phyloP scores from a whole-genome alignment of 1,284 basidiomycete species.

The Ceratobasidium sp. region DNA sequence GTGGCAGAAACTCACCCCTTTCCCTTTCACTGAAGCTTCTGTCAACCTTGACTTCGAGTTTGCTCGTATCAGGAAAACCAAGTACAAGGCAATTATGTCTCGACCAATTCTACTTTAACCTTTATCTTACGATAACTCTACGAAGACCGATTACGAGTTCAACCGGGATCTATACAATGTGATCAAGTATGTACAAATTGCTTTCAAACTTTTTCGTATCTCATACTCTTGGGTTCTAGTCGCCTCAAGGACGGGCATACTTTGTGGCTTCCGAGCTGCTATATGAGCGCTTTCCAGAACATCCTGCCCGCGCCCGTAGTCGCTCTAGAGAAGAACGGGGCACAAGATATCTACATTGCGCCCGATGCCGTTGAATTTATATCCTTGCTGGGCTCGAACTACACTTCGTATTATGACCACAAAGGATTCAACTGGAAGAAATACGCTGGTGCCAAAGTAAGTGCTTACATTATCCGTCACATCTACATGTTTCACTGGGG shows the following conservation, averaged over 20 bases:
- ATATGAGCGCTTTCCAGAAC: slow-evolving; percentile 58
- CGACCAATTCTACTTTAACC: not conserved
- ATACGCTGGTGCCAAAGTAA: slow-evolving; percentile 45
- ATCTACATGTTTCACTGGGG: not conserved
- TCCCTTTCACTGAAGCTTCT: slow-evolving; percentile 73
- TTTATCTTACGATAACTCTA: slow-evolving; percentile 15
- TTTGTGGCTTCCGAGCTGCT: slow-evolving; percentile 71
- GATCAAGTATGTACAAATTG: slow-evolving; percentile 55
- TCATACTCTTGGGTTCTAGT: not conserved
- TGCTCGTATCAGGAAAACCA: slow-evolving; percentile 63
- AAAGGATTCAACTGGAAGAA: slow-evolving; percentile 45
- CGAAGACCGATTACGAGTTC: slow-evolving; percentile 73
- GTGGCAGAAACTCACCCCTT: slow-evolving; percentile 69
- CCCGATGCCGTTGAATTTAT: slow-evolving; percentile 69
- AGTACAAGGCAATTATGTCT: slow-evolving; percentile 60
- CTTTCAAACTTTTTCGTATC: not conserved
- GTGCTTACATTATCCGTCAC: not conserved
- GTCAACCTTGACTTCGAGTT: slow-evolving; percentile 67
- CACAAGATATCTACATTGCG: slow-evolving; percentile 67
- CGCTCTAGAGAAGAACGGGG: slow-evolving; percentile 66
- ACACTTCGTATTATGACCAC: slow-evolving; percentile 62
- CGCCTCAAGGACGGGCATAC: slow-evolving; percentile 76
- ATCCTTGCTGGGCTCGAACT: slow-evolving; percentile 62
- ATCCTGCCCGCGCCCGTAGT: slow-evolving; percentile 72
- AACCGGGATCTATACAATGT: slow-evolving; percentile 70